Evolutionary conservation across 2,329 filamentous ascomycete genomes (phyloP).

Genomic region (Claviceps quebecensis): DNA sequence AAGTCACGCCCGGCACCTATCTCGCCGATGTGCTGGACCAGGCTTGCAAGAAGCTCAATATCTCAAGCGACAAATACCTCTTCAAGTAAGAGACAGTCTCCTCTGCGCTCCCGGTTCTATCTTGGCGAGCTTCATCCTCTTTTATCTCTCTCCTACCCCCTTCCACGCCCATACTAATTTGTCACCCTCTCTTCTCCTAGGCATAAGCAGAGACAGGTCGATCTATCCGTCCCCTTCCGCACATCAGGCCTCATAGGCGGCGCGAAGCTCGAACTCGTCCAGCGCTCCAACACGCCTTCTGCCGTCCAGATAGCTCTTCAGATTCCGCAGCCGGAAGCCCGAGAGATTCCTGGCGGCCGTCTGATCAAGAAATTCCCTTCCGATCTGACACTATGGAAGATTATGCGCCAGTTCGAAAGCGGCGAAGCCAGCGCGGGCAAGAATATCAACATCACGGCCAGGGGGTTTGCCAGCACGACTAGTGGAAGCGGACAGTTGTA

Average conservation of each 20-base stretch:
- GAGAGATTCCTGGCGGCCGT: slow-evolving; percentile 47
- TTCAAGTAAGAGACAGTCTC: slow-evolving; percentile 49
- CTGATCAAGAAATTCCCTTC: slow-evolving; percentile 77
- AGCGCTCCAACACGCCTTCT: slow-evolving; percentile 71
- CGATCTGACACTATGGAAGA: slow-evolving; percentile 75
- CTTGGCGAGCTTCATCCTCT: too few relatives aligned
- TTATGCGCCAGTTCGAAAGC: slow-evolving; percentile 82
- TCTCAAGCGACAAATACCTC: slow-evolving; percentile 59
- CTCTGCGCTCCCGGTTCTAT: not conserved
- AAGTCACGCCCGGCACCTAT: slow-evolving; percentile 68
- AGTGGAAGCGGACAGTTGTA: slow-evolving; percentile 60
- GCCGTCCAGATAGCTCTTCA: slow-evolving; percentile 83
- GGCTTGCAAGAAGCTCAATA: slow-evolving; percentile 69
- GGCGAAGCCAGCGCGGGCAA: slow-evolving; percentile 45
- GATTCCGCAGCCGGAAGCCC: slow-evolving; percentile 57
- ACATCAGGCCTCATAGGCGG: slow-evolving; percentile 71
- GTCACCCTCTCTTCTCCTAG: slow-evolving; percentile 25
- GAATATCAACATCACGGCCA: slow-evolving; percentile 68
- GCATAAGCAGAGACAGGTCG: slow-evolving; percentile 71
- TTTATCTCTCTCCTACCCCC: not conserved
- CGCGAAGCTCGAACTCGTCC: slow-evolving; percentile 84
- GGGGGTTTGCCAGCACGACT: slow-evolving; percentile 53
- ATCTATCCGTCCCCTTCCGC: slow-evolving; percentile 73
- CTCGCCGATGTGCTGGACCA: slow-evolving; percentile 77
- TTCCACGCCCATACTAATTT: not conserved